phyloP scores from a whole-genome alignment of 805 yeast species.

The Tetrapisispora phaffii region DNA sequence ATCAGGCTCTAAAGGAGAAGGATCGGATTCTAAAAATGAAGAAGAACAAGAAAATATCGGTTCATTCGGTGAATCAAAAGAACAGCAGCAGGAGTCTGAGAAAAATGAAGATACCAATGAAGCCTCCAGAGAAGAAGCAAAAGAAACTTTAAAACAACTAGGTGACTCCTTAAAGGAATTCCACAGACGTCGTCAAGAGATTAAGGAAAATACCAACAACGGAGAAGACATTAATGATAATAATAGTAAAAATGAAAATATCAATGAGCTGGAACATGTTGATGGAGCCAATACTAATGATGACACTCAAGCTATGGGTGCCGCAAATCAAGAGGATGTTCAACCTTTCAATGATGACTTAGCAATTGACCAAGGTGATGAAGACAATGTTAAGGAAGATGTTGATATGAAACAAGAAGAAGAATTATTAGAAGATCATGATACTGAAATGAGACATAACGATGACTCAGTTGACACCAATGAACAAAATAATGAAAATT shows the following conservation, averaged over 20 bases:
- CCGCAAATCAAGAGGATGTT: slow-evolving; percentile 70
- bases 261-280: slow-evolving; percentile 79
- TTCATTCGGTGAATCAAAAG: slow-evolving; percentile 46
- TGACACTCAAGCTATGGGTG: slow-evolving; percentile 89
- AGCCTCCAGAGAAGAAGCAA: slow-evolving; percentile 54
- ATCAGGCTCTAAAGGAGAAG: slow-evolving; percentile 51
- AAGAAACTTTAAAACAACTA: slow-evolving; percentile 72
- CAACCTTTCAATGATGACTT: slow-evolving; percentile 69
- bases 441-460: slow-evolving; percentile 24
- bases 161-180: slow-evolving; percentile 90
- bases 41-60: slow-evolving; percentile 63
- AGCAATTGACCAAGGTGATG: slow-evolving; percentile 67
- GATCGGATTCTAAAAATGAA: slow-evolving; percentile 42
- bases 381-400: slow-evolving; percentile 22
- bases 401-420: slow-evolving; percentile 29
- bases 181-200: slow-evolving; percentile 83
- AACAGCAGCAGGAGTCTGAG: slow-evolving; percentile 35
- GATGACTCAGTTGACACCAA: slow-evolving; percentile 12
- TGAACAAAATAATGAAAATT: slow-evolving; percentile 23
- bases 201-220: slow-evolving; percentile 51
- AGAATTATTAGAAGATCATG: slow-evolving; percentile 26
- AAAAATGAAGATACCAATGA: slow-evolving; percentile 36
- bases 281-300: slow-evolving; percentile 69
- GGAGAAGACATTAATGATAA: slow-evolving; percentile 38
- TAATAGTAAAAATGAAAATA: slow-evolving; percentile 51